phyloP scores from a whole-genome alignment of 306 rosid genomes.

The Dryas alaskensis region DNA sequence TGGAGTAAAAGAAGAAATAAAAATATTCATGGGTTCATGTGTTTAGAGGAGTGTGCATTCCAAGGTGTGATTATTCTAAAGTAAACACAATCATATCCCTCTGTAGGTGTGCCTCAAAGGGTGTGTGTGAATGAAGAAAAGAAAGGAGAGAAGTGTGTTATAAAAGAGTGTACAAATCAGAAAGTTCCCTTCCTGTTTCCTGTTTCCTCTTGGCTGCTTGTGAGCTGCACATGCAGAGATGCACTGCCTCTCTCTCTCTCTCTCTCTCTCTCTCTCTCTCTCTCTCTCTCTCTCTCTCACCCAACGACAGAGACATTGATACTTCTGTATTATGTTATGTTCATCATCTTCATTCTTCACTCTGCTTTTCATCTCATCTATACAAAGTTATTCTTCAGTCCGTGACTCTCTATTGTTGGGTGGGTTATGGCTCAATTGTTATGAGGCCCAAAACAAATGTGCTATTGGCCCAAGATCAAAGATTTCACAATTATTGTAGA shows the following conservation, averaged over 20 bases:
- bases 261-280: background rate
- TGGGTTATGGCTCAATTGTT: no score
- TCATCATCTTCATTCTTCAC: no score
- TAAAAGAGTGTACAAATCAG: background rate
- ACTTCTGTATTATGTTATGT: background rate
- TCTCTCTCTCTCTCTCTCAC: background rate
- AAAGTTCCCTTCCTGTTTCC: background rate
- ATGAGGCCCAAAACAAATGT: no score
- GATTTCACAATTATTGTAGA: no score
- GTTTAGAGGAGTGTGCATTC: background rate
- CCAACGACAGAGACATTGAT: background rate
- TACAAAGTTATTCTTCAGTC: no score
- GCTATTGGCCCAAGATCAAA: no score
- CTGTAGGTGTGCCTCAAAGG: conserved; percentile 12
- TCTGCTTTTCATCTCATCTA: no score
- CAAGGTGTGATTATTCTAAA: background rate
- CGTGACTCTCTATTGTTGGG: no score
- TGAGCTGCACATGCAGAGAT: conserved; percentile 11
- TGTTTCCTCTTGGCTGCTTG: background rate
- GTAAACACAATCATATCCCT: conserved; percentile 13
- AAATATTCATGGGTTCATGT: background rate
- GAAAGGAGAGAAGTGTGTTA: background rate
- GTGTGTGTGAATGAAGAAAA: background rate
- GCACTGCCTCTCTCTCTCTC: background rate
- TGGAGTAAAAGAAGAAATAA: background rate